Base-by-base conservation (phyloP, 2,329 filamentous ascomycete species). In the Zymoseptoria passerinii region DNA sequence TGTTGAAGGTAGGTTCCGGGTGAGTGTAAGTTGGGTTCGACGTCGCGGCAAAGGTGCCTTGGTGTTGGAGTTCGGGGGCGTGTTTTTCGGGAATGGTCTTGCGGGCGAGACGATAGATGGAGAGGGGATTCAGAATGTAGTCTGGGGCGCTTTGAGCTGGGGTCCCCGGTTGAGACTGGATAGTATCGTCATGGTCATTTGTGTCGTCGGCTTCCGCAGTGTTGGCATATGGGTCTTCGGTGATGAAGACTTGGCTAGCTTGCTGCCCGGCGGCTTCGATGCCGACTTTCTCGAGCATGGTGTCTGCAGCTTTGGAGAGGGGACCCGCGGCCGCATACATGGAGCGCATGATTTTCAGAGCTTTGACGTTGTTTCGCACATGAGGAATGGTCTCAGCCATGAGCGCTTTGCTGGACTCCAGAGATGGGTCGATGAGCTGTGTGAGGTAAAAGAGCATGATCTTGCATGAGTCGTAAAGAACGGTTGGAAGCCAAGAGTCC, bases 361-460 rank as follows among this genome's bases (percentile, higher is more conserved):
- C 65, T 50, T 63, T 65, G 51, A 66, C 62, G 35, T 66, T 66
- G 44, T 65, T 61, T 9, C 61, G 58, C 1, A 66, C 60, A 28
- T 62, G 65, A 16, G 63, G 65, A 16, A 65, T 63, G 3, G 65
- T 65, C 44, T 66, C 63, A 5, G 61, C 57, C 53, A 65, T 48
- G 18, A 65, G 51, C 10, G 51, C 57, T 56, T 61, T 63, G 55
- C 60, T 64, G 13, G 57, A 52, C 20, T 65, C 63, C 9, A 57
- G 40, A 9, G 57, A 55, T 27, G 63, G 63, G 48, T 66, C 65
- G 35, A 66, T 58, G 27, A 66, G 50, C 51, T 65, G 63, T 3
- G 65, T 66, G 7, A 64, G 58, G 52, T 66, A 65, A 54, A 64
- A 65, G 8, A 66, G 61, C 63, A 65, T 65, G 50, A 66, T 65